phyloP scores from a whole-genome alignment of 2,329 filamentous ascomycete species.

The Talaromyces funiculosus region DNA sequence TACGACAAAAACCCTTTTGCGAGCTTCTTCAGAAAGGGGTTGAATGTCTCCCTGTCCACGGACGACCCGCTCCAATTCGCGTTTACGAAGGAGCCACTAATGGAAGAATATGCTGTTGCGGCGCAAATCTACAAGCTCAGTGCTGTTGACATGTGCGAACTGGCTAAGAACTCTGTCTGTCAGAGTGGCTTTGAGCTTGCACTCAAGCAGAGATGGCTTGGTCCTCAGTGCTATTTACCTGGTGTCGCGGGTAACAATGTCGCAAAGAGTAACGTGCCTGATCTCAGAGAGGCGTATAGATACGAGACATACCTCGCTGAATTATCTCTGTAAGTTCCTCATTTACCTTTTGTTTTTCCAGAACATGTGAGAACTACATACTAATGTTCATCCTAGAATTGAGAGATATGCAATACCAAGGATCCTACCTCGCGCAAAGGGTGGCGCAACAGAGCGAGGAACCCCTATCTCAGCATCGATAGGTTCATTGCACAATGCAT shows the following conservation, averaged over 20 bases:
- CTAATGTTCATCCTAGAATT: constrained; percentile 18
- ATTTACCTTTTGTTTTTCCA: background rate
- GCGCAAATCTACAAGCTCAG: constrained; percentile 98
- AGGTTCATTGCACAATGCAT: background rate
- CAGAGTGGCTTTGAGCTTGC: constrained; percentile 90
- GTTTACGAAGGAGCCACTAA: constrained; percentile 95
- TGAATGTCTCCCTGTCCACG: constrained; percentile 94
- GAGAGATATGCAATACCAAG: constrained; percentile 23
- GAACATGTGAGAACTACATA: background rate
- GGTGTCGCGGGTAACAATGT: constrained; percentile 85
- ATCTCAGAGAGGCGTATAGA: constrained; percentile 83
- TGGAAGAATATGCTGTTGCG: constrained; percentile 96
- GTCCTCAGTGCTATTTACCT: constrained; percentile 67
- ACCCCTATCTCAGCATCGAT: background rate
- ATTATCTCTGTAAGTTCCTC: constrained; percentile 62
- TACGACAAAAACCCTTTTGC: constrained; percentile 97
- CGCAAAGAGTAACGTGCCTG: constrained; percentile 93
- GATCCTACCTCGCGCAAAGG: background rate
- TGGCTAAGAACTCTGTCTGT: constrained; percentile 91
- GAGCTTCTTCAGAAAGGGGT: constrained; percentile 86
- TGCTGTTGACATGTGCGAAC: constrained; percentile 95
- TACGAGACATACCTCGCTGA: constrained; percentile 82
- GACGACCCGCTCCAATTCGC: constrained; percentile 97
- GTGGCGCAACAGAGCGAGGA: background rate
- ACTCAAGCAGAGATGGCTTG: constrained; percentile 89